Conservation (phyloP, 2,329 filamentous ascomycete genomes). For the Fusarium protoensiforme region DNA sequence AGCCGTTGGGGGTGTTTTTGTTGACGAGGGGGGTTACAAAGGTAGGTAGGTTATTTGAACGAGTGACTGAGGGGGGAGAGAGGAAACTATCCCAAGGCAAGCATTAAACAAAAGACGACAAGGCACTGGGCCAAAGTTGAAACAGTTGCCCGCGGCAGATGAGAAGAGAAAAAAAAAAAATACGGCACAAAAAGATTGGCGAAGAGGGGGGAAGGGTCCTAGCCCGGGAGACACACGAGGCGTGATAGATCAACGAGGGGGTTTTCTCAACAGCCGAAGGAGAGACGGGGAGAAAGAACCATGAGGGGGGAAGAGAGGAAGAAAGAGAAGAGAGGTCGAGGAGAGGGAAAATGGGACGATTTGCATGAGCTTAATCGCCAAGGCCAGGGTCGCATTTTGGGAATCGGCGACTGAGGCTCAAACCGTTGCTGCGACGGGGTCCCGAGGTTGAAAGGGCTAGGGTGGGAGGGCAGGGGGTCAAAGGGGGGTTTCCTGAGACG, state of each 20-base stretch:
- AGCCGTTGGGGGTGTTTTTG: conserved; percentile 32
- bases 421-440: conserved; percentile 35
- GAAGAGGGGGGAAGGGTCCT: conserved; percentile 16
- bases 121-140: conserved; percentile 9
- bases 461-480: conserved; percentile 26
- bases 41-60: conserved; percentile 2
- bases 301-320: conserved; percentile 18
- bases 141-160: conserved; percentile 39
- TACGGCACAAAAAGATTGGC: conserved; percentile 6
- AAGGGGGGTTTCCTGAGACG: conserved; percentile 23
- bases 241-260: conserved; percentile 30
- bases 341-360: conserved; percentile 31
- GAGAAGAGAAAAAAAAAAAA: conserved; percentile 28
- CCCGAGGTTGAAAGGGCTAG: conserved; percentile 28
- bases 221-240: conserved; percentile 23
- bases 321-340: not conserved
- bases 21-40: not conserved
- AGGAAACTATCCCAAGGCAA: conserved; percentile 3
- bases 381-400: not conserved
- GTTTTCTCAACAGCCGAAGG: conserved; percentile 10
- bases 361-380: conserved; percentile 1
- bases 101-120: not conserved
- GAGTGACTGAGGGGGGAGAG: conserved; percentile 14
- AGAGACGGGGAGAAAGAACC: conserved; percentile 9
- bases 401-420: conserved; percentile 39